Conservation (phyloP, 768 basidiomycete species). For the Clathrus columnatus region DNA sequence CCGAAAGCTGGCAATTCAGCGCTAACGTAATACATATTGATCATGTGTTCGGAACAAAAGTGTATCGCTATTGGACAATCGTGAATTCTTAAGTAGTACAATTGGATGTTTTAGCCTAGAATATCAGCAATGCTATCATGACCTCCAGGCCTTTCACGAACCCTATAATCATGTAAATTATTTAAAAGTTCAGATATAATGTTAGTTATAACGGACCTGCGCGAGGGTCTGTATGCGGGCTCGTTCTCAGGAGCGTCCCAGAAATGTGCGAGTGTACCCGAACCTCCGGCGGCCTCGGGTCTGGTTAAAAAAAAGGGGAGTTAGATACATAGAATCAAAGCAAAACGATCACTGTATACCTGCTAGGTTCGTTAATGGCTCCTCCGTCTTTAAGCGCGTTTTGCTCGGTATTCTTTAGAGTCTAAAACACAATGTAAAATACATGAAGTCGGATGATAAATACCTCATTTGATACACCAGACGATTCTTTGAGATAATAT, state of each 20-base stretch:
- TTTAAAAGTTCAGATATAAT: not conserved
- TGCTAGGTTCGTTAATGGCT: constrained; percentile 44
- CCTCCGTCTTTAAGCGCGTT: too few relatives aligned
- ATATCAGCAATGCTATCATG: constrained; percentile 40
- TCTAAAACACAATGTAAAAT: too few relatives aligned
- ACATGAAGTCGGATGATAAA: too few relatives aligned
- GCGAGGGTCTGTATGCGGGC: constrained; percentile 54
- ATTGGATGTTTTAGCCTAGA: too few relatives aligned
- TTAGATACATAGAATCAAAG: too few relatives aligned
- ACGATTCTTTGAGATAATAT: too few relatives aligned
- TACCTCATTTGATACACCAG: too few relatives aligned
- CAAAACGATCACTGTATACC: constrained; percentile 26
- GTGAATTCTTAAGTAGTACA: not conserved
- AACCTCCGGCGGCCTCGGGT: constrained; percentile 26
- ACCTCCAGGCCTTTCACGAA: constrained; percentile 61
- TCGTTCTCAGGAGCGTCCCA: constrained; percentile 36
- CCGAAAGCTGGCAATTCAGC: not conserved
- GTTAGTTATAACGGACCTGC: constrained; percentile 41
- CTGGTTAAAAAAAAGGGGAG: too few relatives aligned
- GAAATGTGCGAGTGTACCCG: constrained; percentile 25
- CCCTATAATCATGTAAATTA: constrained; percentile 34
- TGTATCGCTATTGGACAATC: not conserved
- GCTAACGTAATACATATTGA: not conserved
- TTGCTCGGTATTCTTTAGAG: too few relatives aligned
- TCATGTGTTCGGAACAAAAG: not conserved